Percentiles rank a stretch among this genome's conserved stretches.
Evolutionary conservation across 805 yeast genomes (phyloP).

Genomic region (Metschnikowia gruessii): DNA sequence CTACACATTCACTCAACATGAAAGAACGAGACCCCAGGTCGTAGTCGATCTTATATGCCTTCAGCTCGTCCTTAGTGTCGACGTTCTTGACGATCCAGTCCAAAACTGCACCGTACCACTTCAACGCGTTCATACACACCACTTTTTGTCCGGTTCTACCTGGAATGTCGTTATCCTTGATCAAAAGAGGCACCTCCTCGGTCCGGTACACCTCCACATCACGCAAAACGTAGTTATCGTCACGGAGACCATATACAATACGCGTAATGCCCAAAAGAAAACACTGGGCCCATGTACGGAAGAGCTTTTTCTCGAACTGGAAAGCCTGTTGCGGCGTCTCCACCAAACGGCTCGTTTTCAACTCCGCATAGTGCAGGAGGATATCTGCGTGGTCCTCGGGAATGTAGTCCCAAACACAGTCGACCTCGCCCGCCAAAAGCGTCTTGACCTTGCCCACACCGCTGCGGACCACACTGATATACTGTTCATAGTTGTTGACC

Average conservation of each 20-base stretch:
- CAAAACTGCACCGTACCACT: constrained; percentile 81
- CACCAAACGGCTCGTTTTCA: constrained; percentile 68
- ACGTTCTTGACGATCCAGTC: constrained; percentile 64
- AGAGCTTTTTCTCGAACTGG: constrained; percentile 71
- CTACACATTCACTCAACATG: constrained; percentile 46
- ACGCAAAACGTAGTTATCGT: constrained; percentile 59
- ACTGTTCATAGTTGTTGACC: constrained; percentile 75
- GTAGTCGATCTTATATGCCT: constrained; percentile 54
- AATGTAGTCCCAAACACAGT: constrained; percentile 80
- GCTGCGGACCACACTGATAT: constrained; percentile 73
- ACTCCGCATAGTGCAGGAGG: constrained; percentile 74
- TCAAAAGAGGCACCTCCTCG: constrained; percentile 69
- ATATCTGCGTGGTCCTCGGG: constrained; percentile 50
- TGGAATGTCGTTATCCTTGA: constrained; percentile 50
- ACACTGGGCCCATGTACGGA: constrained; percentile 90
- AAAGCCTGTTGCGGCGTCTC: constrained; percentile 54
- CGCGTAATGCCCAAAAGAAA: constrained; percentile 82
- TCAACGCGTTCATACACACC: constrained; percentile 74
- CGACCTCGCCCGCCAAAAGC: constrained; percentile 86
- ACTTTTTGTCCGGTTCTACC: constrained; percentile 42
- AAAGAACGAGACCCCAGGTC: constrained; percentile 54
- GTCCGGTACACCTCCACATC: constrained; percentile 74
- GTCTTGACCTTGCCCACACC: constrained; percentile 74
- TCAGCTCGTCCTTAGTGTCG: constrained; percentile 50
- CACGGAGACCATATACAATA: constrained; percentile 83